Conservation (phyloP, 2,329 filamentous ascomycete species). For the Botrytis aclada region DNA sequence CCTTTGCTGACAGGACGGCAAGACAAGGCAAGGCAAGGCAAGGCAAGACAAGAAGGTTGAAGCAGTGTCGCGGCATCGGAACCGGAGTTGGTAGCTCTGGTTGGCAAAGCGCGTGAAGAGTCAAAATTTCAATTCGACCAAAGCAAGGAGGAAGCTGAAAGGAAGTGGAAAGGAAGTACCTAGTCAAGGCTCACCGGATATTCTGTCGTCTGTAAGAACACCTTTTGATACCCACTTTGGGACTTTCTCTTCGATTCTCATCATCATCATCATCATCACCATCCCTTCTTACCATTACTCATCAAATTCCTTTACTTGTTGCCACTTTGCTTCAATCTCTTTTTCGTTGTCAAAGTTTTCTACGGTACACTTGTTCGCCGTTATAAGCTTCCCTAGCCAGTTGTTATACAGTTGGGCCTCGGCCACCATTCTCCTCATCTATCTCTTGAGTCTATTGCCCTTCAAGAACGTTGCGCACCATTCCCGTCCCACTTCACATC, state of each 20-base stretch:
- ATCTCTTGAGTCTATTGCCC: not conserved
- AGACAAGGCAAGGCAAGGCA: not conserved
- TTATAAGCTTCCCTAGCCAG: not conserved
- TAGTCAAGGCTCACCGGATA: conserved; percentile 9
- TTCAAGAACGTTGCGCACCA: not conserved
- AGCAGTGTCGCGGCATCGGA: not conserved
- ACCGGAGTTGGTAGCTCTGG: not conserved
- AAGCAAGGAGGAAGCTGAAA: not conserved
- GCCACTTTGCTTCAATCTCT: not conserved
- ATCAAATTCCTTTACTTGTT: not conserved
- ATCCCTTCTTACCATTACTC: not conserved
- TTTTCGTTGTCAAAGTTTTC: not conserved
- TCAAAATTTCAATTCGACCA: not conserved
- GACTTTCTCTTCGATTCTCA: not conserved
- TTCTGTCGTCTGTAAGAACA: conserved; percentile 9
- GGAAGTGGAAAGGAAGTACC: not conserved
- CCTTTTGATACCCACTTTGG: conserved; percentile 1
- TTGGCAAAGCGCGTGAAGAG: not conserved
- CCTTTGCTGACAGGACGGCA: conserved; percentile 8
- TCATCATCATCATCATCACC: not conserved
- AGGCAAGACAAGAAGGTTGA: not conserved
- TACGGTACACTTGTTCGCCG: not conserved
- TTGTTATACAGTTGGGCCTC: not conserved
- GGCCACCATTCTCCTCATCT: not conserved
- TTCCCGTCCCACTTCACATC: not conserved